Conservation (phyloP, 306 rosid species). For the Quercus mongolica region DNA sequence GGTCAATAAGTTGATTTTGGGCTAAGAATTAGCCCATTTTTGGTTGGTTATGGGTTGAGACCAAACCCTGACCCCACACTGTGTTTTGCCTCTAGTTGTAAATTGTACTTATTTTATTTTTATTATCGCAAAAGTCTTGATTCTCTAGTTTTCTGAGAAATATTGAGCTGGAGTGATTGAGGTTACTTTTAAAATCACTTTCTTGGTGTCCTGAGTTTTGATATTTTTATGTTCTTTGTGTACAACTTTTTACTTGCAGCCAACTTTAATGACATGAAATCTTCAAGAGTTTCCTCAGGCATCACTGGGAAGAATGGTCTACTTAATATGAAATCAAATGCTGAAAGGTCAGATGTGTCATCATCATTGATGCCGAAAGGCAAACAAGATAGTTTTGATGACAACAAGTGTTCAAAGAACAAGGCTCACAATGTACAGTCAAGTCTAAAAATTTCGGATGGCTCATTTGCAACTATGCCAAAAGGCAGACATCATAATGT, state of each 20-base stretch:
- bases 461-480: not conserved
- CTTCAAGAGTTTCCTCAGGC: constrained; percentile 37
- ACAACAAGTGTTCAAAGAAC: constrained; percentile 24
- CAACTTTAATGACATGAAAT: constrained; percentile 33
- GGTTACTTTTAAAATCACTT: not conserved
- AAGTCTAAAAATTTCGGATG: constrained; percentile 29
- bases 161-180: not conserved
- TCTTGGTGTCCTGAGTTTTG: not conserved
- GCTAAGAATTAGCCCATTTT: not conserved
- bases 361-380: constrained; percentile 32
- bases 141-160: not conserved
- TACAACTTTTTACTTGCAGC: constrained; percentile 36
- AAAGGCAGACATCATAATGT: constrained; percentile 9
- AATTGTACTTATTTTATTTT: not conserved
- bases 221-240: constrained; percentile 1
- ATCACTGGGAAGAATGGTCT: constrained; percentile 31
- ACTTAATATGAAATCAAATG: constrained; percentile 27
- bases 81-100: not conserved
- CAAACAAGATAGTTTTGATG: constrained; percentile 23
- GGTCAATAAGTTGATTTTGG: not conserved
- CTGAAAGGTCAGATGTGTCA: constrained; percentile 36
- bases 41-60: constrained; percentile 1
- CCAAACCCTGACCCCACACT: not conserved
- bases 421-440: constrained; percentile 18
- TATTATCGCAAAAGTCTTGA: not conserved